Percentiles rank a stretch among this genome's conserved stretches.
phyloP scores from a whole-genome alignment of 2,329 filamentous ascomycete genomes.

The Aureobasidium sp. region DNA sequence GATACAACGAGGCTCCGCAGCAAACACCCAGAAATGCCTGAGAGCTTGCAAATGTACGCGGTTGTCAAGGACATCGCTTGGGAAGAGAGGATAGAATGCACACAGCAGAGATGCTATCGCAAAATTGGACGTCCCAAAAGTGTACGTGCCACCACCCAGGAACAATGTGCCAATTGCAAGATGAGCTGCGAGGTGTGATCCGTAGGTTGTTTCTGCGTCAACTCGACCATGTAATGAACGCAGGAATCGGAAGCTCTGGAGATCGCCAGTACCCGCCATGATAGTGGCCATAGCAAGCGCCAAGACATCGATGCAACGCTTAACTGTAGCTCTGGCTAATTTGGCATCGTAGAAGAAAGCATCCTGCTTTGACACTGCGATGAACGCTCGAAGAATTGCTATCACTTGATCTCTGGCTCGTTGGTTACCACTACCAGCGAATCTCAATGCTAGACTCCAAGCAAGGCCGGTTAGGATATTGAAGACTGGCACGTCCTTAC shows the following conservation, averaged over 20 bases:
- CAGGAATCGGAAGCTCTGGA: slow-evolving; percentile 75
- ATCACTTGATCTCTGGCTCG: slow-evolving; percentile 74
- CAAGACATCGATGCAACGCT: slow-evolving; percentile 85
- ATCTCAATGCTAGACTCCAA: slow-evolving; percentile 51
- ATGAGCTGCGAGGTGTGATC: slow-evolving; percentile 87
- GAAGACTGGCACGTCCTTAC: slow-evolving; percentile 83
- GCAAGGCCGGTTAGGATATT: slow-evolving; percentile 86
- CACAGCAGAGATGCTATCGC: slow-evolving; percentile 80
- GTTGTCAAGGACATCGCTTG: slow-evolving; percentile 83
- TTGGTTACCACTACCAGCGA: slow-evolving; percentile 46
- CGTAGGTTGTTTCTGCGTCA: slow-evolving; percentile 78
- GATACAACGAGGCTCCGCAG: slow-evolving; percentile 81
- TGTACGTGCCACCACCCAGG: slow-evolving; percentile 84
- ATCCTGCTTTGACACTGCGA: slow-evolving; percentile 22
- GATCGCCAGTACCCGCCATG: slow-evolving; percentile 92
- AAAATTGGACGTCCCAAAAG: slow-evolving; percentile 80
- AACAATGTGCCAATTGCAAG: slow-evolving; percentile 88
- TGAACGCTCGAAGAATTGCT: slow-evolving; percentile 61
- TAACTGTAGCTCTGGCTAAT: slow-evolving; percentile 71
- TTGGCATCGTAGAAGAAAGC: slow-evolving; percentile 67
- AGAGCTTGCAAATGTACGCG: slow-evolving; percentile 92
- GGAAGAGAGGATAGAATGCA: slow-evolving; percentile 91
- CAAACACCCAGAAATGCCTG: slow-evolving; percentile 93
- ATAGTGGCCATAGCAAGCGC: slow-evolving; percentile 77
- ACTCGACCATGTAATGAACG: slow-evolving; percentile 82